Evolutionary conservation across 2,329 filamentous ascomycete genomes (phyloP).

Genomic region (Xylariaceae sp.): DNA sequence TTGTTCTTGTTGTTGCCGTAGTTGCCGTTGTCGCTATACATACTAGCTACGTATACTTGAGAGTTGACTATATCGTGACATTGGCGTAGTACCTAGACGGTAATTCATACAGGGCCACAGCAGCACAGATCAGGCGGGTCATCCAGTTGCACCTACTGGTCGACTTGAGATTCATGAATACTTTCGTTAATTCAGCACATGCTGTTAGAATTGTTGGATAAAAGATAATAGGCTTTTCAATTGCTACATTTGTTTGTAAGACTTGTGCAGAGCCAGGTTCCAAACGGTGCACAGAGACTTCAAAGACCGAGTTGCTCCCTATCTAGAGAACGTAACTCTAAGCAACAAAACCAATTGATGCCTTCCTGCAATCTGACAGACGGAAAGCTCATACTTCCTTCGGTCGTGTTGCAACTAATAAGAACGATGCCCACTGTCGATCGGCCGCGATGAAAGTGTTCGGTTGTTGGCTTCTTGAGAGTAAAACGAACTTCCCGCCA

Average conservation of each 20-base stretch:
- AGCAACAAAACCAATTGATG: slow-evolving; percentile 1
- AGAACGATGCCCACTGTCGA: not conserved
- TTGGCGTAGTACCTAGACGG: not conserved
- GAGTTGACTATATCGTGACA: not conserved
- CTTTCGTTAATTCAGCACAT: not conserved
- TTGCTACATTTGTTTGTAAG: not conserved
- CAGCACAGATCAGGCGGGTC: not conserved
- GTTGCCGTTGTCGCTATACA: not conserved
- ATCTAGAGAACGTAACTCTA: not conserved
- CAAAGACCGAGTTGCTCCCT: not conserved
- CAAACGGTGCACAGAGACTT: not conserved
- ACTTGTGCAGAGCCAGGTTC: not conserved
- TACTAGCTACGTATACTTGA: not conserved
- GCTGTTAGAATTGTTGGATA: not conserved
- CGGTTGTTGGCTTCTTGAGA: not conserved
- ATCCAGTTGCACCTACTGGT: no score
- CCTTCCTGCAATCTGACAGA: not conserved
- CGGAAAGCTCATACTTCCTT: not conserved
- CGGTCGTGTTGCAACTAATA: not conserved
- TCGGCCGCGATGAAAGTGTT: not conserved
- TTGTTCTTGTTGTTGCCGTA: not conserved
- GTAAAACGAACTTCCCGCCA: not conserved
- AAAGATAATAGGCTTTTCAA: not conserved
- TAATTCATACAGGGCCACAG: not conserved
- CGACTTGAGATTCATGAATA: no score